Conservation (phyloP, 345 rosid genomes). For the Durio zibethinus region DNA sequence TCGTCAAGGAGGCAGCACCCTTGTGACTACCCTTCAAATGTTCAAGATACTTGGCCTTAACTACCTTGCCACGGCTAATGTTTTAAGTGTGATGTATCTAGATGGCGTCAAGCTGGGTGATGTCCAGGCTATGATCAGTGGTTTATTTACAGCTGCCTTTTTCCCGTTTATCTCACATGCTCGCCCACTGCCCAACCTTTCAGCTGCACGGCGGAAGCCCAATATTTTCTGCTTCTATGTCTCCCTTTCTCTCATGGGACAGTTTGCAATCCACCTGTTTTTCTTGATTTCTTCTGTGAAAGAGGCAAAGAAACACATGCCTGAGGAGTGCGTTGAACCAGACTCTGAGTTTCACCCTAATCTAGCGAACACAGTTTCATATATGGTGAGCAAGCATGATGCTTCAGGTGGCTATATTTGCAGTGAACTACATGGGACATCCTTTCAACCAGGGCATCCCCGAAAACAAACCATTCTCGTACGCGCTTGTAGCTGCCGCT, state of each 20-base stretch:
- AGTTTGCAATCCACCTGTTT: conserved; percentile 70
- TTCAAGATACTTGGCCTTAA: conserved; percentile 97
- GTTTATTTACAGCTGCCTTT: conserved; percentile 93
- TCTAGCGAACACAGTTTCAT: conserved; percentile 93
- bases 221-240: conserved; percentile 84
- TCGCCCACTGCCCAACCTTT: conserved; percentile 84
- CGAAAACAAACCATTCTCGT: conserved; percentile 84
- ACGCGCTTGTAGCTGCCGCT: conserved; percentile 65
- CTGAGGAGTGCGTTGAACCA: conserved; percentile 95
- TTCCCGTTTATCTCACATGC: conserved; percentile 83
- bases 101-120: conserved; percentile 58
- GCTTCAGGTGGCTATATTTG: conserved; percentile 95
- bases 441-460: conserved; percentile 86
- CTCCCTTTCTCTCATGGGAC: conserved; percentile 93
- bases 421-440: conserved; percentile 98
- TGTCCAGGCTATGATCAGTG: conserved; percentile 84
- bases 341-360: conserved; percentile 92
- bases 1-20: conserved; percentile 99
- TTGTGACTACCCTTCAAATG: conserved; percentile 98
- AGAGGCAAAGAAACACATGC: conserved; percentile 93
- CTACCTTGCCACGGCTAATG: conserved; percentile 98
- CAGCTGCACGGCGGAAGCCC: conserved; percentile 88
- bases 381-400: conserved; percentile 99
- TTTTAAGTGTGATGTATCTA: conserved; percentile 90
- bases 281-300: conserved; percentile 64